Evolutionary conservation across 2,329 filamentous ascomycete species (phyloP), one percentile per base, ranked within the genome.

Genomic region (Phaeosphaeria sp.): DNA sequence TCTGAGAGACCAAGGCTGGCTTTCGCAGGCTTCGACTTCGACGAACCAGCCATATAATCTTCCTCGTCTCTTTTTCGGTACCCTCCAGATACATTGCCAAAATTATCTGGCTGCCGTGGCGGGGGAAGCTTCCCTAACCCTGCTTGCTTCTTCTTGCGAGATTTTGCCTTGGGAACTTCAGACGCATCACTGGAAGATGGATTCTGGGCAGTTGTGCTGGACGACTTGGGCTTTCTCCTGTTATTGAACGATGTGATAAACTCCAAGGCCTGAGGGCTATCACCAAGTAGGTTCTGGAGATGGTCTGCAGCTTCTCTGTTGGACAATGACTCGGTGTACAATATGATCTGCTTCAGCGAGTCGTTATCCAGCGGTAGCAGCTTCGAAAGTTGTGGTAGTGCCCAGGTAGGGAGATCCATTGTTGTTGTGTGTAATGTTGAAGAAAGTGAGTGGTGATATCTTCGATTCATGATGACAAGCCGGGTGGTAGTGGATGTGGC

Each of bases 261-360:
- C 66, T 91, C 88, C 51, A 91, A 77, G 1, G 87, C 85, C 67
- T 90, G 88, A 1, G 93, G 87, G 6, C 91, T 93, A 75, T 96
- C 92, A 49, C 94, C 95, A 0, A 99, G 85, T 52, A 99, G 82
- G 72, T 95, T 92, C 75, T 89, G 90, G 60, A 99, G 89, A 77
- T 98, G 92, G 43, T 93, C 89, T 50, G 88, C 92, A 15, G 92
- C 91, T 63, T 90, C 91, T 51, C 87, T 80, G 72, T 90, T 93
- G 20, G 92, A 88, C 8, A 98, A 84, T 0, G 88, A 90, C 36
- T 87, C 82, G 2, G 91, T 88, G 75, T 97, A 97, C 48, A 91
- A 87, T 64, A 98, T 83, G 44, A 97, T 86, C 73, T 98, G 92
- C 71, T 88, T 87, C 30, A 98, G 82, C 42, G 94, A 93, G 13